These are phyloP conservation scores for Scedosporium dehoogii DNA, from an alignment of 2,329 filamentous ascomycete genomes.

Conservation along the genomic window DNA sequence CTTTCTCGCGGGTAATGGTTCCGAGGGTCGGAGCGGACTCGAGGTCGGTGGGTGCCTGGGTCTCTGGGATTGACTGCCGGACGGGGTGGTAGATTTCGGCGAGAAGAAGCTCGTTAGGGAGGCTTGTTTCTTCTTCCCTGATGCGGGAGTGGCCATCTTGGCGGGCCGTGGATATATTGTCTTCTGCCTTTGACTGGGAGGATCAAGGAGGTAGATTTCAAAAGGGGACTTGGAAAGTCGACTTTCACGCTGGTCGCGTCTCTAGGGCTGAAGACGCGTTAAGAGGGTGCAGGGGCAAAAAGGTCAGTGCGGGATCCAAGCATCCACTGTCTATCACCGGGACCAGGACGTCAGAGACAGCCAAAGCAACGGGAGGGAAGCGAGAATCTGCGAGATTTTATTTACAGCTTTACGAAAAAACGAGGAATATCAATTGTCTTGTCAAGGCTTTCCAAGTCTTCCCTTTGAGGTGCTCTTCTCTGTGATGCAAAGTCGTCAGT, in stretches of 20 bases:
- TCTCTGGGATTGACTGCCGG: slow-evolving; percentile 11
- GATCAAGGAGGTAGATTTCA: not conserved
- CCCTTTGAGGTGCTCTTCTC: too few species aligned
- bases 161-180: not conserved
- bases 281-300: slow-evolving; percentile 3
- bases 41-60: slow-evolving; percentile 5
- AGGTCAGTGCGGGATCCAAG: not conserved
- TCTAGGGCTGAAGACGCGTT: slow-evolving; percentile 5
- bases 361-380: too few species aligned
- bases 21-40: slow-evolving; percentile 4
- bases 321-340: not conserved
- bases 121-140: slow-evolving; percentile 61
- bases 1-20: slow-evolving; percentile 29
- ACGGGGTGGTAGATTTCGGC: slow-evolving; percentile 29
- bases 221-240: not conserved
- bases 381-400: too few species aligned
- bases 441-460: too few species aligned
- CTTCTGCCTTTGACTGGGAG: not conserved
- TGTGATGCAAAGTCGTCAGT: too few species aligned
- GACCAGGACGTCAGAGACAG: too few species aligned
- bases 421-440: too few species aligned
- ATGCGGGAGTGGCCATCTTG: not conserved
- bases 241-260: slow-evolving; percentile 5
- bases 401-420: too few species aligned
- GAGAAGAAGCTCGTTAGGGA: slow-evolving; percentile 83